These are phyloP conservation scores for Neocatenulostroma microsporum DNA, from an alignment of 2,329 filamentous ascomycete species.

Conservation along the genomic window DNA sequence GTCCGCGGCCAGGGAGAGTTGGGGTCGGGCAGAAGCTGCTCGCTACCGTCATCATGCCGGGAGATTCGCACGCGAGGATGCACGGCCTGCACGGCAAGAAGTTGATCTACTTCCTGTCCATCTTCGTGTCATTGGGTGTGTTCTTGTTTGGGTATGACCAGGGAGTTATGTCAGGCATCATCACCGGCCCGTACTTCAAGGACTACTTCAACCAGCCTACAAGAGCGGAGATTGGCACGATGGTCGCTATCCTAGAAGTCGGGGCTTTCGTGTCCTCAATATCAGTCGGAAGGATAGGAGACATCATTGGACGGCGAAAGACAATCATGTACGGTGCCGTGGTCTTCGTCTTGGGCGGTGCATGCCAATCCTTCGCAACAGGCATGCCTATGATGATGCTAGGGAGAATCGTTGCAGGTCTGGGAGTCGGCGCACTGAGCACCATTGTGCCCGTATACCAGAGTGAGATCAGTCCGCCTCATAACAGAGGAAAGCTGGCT, in stretches of 20 bases:
- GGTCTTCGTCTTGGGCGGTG: conserved; percentile 77
- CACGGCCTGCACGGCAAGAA: conserved; percentile 94
- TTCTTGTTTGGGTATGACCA: conserved; percentile 84
- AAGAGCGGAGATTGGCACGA: conserved; percentile 81
- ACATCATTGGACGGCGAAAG: conserved; percentile 78
- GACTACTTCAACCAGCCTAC: conserved; percentile 89
- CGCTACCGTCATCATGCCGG: conserved; percentile 75
- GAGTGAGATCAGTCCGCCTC: conserved; percentile 67
- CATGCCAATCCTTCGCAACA: conserved; percentile 70
- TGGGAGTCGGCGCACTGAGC: conserved; percentile 44
- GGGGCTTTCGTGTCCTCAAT: conserved; percentile 88
- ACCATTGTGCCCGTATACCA: conserved; percentile 49
- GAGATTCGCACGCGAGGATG: conserved; percentile 60
- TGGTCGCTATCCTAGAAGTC: conserved; percentile 94
- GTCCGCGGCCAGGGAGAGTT: conserved; percentile 55
- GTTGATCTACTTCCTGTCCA: conserved; percentile 61
- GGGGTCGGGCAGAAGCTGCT: conserved; percentile 62
- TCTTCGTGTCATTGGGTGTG: conserved; percentile 54
- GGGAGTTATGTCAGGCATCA: conserved; percentile 68
- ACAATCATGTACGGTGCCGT: conserved; percentile 92
- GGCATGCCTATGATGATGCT: conserved; percentile 80
- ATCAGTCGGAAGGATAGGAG: conserved; percentile 77
- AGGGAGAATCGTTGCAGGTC: conserved; percentile 44
- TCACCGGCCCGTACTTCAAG: conserved; percentile 76
- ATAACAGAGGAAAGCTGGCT: conserved; percentile 89